Percentiles rank a stretch among this genome's conserved stretches.
These are phyloP conservation scores for Plasmodiophora brassicae DNA, from an alignment of 208 protist species.

Conservation along the genomic window DNA sequence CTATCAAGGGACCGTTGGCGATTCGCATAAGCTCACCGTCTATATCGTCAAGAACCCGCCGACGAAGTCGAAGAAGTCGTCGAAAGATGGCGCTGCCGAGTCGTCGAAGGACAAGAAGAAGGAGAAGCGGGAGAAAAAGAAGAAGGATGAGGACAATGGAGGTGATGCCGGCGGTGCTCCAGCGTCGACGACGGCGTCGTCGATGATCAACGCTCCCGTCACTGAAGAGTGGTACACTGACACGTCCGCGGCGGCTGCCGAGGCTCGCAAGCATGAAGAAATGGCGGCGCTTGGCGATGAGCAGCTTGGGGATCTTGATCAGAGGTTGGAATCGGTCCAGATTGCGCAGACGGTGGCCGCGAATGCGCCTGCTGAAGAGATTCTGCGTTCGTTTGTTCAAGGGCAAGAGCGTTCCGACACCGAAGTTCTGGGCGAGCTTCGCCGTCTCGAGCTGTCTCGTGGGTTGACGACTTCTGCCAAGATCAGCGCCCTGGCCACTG, in stretches of 20 bases:
- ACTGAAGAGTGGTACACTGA: slow-evolving; percentile 42
- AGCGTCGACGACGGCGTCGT: neutral
- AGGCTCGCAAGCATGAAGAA: slow-evolving; percentile 27
- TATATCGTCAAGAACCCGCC: slow-evolving; percentile 60
- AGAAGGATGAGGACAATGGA: neutral
- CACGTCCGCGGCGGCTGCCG: slow-evolving; percentile 3
- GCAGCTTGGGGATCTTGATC: neutral
- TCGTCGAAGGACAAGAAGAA: slow-evolving; percentile 37
- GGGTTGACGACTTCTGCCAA: neutral
- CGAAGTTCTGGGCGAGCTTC: slow-evolving; percentile 27
- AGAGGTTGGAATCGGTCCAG: slow-evolving; percentile 26
- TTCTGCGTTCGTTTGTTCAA: slow-evolving; percentile 15
- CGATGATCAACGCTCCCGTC: too few relatives aligned
- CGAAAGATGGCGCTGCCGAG: neutral
- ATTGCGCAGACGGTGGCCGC: neutral
- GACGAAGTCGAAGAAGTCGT: neutral
- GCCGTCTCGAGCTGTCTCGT: slow-evolving; percentile 30
- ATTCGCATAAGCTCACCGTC: slow-evolving; percentile 37
- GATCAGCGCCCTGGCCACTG: neutral
- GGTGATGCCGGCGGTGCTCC: neutral
- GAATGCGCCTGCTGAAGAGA: slow-evolving; percentile 20
- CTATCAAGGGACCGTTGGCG: slow-evolving; percentile 26
- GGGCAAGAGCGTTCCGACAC: neutral
- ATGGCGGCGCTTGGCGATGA: neutral
- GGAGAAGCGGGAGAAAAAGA: slow-evolving; percentile 34